Percentiles rank a stretch among this genome's conserved stretches.
These are phyloP conservation scores for Saturnispora galanensis DNA, from an alignment of 805 yeast species.

Conservation along the genomic window DNA sequence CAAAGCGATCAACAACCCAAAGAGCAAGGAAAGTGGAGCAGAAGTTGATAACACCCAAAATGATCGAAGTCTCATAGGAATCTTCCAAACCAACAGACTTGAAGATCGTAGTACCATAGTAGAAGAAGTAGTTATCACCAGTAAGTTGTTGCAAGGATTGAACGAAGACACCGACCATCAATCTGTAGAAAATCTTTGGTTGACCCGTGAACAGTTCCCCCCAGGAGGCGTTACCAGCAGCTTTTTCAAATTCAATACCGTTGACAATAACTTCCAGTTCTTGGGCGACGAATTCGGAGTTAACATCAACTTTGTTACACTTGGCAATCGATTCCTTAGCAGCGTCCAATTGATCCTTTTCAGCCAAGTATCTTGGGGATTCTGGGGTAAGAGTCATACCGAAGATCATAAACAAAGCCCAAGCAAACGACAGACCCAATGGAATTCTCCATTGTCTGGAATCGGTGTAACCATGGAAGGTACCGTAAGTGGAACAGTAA, in stretches of 20 bases:
- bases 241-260: slow-evolving; percentile 50
- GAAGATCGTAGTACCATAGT: slow-evolving; percentile 56
- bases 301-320: slow-evolving; percentile 45
- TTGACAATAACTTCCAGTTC: slow-evolving; percentile 46
- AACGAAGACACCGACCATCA: slow-evolving; percentile 46
- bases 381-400: slow-evolving; percentile 59
- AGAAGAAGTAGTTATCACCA: slow-evolving; percentile 58
- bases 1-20: slow-evolving; percentile 42
- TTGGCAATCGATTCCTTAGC: slow-evolving; percentile 47
- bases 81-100: slow-evolving; percentile 47
- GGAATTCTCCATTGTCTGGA: slow-evolving; percentile 64
- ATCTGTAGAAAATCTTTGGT: slow-evolving; percentile 50
- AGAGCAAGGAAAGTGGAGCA: slow-evolving; percentile 44
- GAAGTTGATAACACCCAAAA: slow-evolving; percentile 48
- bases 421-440: slow-evolving; percentile 37
- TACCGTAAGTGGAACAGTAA: slow-evolving; percentile 57
- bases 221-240: slow-evolving; percentile 62
- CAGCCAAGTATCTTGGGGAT: slow-evolving; percentile 56
- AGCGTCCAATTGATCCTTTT: slow-evolving; percentile 38
- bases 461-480: slow-evolving; percentile 38
- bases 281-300: slow-evolving; percentile 43
- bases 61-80: slow-evolving; percentile 50
- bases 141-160: slow-evolving; percentile 56
- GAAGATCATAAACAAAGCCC: slow-evolving; percentile 41
- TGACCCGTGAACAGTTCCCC: slow-evolving; percentile 50